Evolutionary conservation across 2,329 filamentous ascomycete genomes (phyloP), one percentile per base, ranked within the genome.

Genomic region (Aspergillus sp.): DNA sequence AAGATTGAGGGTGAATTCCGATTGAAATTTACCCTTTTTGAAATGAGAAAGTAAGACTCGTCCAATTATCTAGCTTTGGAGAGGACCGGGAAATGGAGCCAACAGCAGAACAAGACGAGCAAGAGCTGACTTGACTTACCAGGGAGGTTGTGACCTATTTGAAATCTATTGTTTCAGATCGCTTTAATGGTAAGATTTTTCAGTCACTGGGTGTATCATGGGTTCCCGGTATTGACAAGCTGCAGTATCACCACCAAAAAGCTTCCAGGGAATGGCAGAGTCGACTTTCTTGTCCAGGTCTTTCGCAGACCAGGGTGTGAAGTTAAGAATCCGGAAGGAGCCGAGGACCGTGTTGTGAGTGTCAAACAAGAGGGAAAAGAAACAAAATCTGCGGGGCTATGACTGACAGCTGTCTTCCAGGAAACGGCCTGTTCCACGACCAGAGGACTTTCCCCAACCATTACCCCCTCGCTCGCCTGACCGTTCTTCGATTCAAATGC

Each of bases 251-350:
- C 62, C 66, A 37, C 65, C 79, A 27, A 90, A 89, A 64, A 81
- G 82, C 43, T 93, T 88, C 60, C 83, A 83, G 8, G 87, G 89
- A 30, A 84, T 93, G 79, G 76, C 80, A 37, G 86, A 91, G 64
- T 94, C 88, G 2, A 93, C 88, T 0, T 82, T 83, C 53, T 69
- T 95, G 35, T 93, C 89, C 1, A 78, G 88, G 40, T 83, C 85
- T 0, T 91, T 95, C 64, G 86, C 86, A 51, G 89, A 95, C 56
- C 89, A 95, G 62, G 90, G 90, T 7, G 87, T 95, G 10, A 83
- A 88, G 40, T 71, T 95, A 29, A 78, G 89, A 41, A 76, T 95
- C 37, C 81, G 89, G 43, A 95, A 95, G 62, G 89, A 95, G 64
- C 85, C 87, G 36, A 77, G 87, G 44, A 77, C 77, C n/a, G 52